Evolutionary conservation across 140 eudicot genomes (phyloP), one percentile per base, ranked within the genome.

Genomic region (Flaveria floridana): DNA sequence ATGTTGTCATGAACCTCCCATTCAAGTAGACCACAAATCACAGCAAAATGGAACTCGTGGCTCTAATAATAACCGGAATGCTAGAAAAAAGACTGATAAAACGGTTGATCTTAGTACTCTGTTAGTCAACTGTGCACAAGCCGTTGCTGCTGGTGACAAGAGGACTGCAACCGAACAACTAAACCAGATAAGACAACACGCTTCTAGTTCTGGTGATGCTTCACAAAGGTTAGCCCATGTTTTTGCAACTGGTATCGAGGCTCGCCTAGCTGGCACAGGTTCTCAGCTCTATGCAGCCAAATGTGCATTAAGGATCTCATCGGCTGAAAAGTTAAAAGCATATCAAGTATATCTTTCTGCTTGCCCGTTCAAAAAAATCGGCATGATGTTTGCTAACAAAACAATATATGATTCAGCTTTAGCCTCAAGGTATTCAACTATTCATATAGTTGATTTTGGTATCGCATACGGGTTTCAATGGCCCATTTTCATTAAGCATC

Each of bases 241-340:
- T 10, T 86, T 89, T 58, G 81, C 82, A 41, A 55, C 64, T 12
- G 91, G 88, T 39, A 78, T 86, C 18, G 89, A 89, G 70, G 88
- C 96, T 20, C 92, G 97, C 65, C 66, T 90, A 69, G 90, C 90
- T 52, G 95, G 97, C 53, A 86, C 90, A 4, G 95, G 95, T 7
- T 84, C 87, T 14, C 83, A 86, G 69, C 84, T 86, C 42, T 82
- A 86, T 72, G 83, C 83, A 21, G 58, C 82, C 41, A 74, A 82
- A 19, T 74, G 86, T 50, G 56, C 71, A 42, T 30, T 70, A 37
- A 78, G 81, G 51, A 85, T 86, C 57, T 52, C 96, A 6, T 85
- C 91, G 48, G 79, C 81, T 53, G 83, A 90, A 68, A 88, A 83
- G 61, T 73, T 91, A 72, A 81, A 87, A 76, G 97, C 97, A 0